Conservation (phyloP, 805 yeast species). For the Lachancea fermentati region DNA sequence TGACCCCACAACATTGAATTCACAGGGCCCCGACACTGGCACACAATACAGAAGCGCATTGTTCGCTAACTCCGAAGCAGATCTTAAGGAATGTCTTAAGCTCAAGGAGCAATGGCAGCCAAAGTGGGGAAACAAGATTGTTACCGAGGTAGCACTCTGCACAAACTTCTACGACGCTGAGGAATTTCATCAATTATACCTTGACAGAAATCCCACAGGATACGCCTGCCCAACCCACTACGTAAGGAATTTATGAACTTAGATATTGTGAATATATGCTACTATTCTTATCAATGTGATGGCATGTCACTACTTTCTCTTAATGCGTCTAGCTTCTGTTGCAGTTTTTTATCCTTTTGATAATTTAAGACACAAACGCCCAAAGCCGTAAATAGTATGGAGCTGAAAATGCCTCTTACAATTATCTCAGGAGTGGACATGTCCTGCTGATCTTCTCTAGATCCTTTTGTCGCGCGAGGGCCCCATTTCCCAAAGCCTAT, state of each 20-base stretch:
- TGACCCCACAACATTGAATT: slow-evolving; percentile 81
- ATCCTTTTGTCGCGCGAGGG: slow-evolving; percentile 25
- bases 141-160: slow-evolving; percentile 64
- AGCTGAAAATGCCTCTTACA: slow-evolving; percentile 21
- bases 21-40: slow-evolving; percentile 87
- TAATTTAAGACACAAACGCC: slow-evolving; percentile 17
- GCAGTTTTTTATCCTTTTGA: slow-evolving; percentile 16
- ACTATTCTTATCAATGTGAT: not conserved
- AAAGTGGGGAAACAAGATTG: slow-evolving; percentile 64
- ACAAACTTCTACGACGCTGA: slow-evolving; percentile 87
- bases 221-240: slow-evolving; percentile 90
- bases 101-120: slow-evolving; percentile 54
- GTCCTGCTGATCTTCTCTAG: slow-evolving; percentile 9
- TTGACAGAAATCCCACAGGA: slow-evolving; percentile 75
- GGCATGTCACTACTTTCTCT: not conserved
- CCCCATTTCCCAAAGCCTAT: slow-evolving; percentile 38
- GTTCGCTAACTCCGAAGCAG: slow-evolving; percentile 51
- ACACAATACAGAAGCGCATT: slow-evolving; percentile 87
- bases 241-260: slow-evolving; percentile 45
- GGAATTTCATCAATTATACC: slow-evolving; percentile 82
- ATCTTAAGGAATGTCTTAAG: slow-evolving; percentile 39
- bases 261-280: not conserved
- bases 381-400: slow-evolving; percentile 17
- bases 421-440: slow-evolving; percentile 13
- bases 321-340: slow-evolving; percentile 7